Evolutionary conservation across 176 grass and related monocot species (phyloP), one percentile per base, ranked within the genome.

Genomic region (Oryza officinalis): DNA sequence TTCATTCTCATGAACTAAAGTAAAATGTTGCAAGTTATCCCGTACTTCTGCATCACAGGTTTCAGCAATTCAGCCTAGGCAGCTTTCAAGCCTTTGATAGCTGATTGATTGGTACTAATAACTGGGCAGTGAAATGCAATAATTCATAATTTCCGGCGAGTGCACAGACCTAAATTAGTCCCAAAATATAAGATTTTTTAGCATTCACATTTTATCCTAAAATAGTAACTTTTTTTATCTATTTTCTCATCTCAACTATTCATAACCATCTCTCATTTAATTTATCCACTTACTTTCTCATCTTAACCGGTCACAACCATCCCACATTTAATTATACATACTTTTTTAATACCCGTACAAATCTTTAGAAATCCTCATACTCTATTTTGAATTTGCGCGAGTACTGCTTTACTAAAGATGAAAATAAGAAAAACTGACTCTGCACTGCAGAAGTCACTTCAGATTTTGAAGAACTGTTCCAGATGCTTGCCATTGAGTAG

Each of bases 391-490:
- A n/a, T n/a, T 0, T 4, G 4, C 4, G 31, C 4, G 32, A 35
- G 33, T 35, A 35, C 33, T 35, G 33, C 33, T 35, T 35, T 35
- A 73, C 4, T 45, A 32, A 22, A 20, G 22, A 67, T 54, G 81
- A 63, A 37, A 64, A 20, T 13, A 13, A 13, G 1, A 10, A 30
- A 15, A 45, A 65, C 12, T 14, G 6, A 4, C 33, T 35, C 33
- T 61, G 63, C 33, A 38, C 26, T 11, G 70, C 3, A 49, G 54
- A 12, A 47, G 31, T 41, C 43, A 41, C 45, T 76, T 76, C 72
- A 76, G 82, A 68, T 84, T 68, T 68, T 15, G 31, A 59, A 38
- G 6, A 80, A 87, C 78, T 81, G 46, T 81, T 60, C 4, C 10
- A 76, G 63, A 81, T 76, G 80, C 85, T 69, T 63, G 20, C 17